phyloP scores from a whole-genome alignment of 1,139 yeast genomes.

The Candida labiduridarum region DNA sequence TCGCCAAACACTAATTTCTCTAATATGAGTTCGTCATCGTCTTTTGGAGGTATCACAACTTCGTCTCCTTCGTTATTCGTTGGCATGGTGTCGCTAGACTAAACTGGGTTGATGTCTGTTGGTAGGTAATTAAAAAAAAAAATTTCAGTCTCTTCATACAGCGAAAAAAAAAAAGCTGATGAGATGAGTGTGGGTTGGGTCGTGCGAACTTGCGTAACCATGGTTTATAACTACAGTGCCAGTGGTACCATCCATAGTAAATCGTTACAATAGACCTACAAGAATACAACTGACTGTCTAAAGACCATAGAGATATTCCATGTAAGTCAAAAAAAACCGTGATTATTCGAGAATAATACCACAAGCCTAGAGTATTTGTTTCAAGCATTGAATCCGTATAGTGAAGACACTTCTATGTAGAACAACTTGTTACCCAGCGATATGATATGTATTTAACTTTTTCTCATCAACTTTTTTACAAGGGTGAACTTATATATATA shows the following conservation, averaged over 20 bases:
- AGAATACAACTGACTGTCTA: too few relatives aligned
- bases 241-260: too few relatives aligned
- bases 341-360: too few relatives aligned
- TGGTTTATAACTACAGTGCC: too few relatives aligned
- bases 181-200: neutral
- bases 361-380: too few relatives aligned
- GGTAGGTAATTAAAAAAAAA: neutral
- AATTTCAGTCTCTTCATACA: neutral
- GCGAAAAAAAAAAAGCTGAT: conserved; percentile 3
- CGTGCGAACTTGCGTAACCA: neutral
- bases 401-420: too few relatives aligned
- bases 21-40: conserved; percentile 75
- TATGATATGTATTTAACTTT: neutral
- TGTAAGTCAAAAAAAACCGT: too few relatives aligned
- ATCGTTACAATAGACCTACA: too few relatives aligned
- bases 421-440: too few relatives aligned
- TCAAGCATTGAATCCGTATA: too few relatives aligned
- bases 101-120: neutral
- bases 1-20: conserved; percentile 94
- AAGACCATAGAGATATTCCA: too few relatives aligned
- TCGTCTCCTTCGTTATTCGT: conserved; percentile 30
- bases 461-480: conserved; percentile 1
- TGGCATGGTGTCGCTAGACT: conserved; percentile 18
- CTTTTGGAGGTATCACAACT: conserved; percentile 63
- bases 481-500: neutral